Evolutionary conservation across 345 rosid genomes (phyloP).

Genomic region (Eucalyptus sideroxylon): DNA sequence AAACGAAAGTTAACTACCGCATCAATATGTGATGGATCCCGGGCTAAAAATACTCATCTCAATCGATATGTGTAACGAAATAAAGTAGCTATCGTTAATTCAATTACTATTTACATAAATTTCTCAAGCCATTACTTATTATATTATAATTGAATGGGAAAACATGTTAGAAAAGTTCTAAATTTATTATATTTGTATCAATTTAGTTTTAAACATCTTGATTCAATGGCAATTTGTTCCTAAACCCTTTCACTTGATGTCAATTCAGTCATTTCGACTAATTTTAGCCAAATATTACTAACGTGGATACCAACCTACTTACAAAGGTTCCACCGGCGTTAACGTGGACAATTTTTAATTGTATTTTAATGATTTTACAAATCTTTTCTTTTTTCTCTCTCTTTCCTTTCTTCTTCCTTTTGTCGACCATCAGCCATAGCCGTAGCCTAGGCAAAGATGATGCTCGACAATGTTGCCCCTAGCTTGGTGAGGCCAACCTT

Average conservation of each 20-base stretch:
- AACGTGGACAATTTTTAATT: rapidly evolving
- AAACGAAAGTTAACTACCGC: not conserved
- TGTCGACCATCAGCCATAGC: rapidly evolving
- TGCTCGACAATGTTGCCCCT: rapidly evolving
- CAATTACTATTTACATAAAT: not conserved
- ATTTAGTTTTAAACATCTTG: too few species aligned
- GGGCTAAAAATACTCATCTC: not conserved
- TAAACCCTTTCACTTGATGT: rapidly evolving
- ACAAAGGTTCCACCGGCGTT: rapidly evolving
- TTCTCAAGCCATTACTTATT: not conserved
- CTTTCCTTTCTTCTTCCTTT: too few species aligned
- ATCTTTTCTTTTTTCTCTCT: too few species aligned
- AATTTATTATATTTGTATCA: rapidly evolving
- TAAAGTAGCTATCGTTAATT: not conserved
- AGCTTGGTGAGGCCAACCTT: rapidly evolving
- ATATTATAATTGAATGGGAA: too few species aligned
- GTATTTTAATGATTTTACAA: too few species aligned
- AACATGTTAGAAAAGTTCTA: too few species aligned
- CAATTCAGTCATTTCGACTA: rapidly evolving
- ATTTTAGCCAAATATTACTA: too few species aligned
- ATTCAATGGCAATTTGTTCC: too few species aligned
- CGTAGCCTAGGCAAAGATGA: too few species aligned
- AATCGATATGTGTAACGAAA: not conserved
- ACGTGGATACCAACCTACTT: rapidly evolving
- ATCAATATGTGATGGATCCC: not conserved